Evolutionary conservation across 345 rosid species (phyloP).

Genomic region (Eucalyptus erythrocorys): DNA sequence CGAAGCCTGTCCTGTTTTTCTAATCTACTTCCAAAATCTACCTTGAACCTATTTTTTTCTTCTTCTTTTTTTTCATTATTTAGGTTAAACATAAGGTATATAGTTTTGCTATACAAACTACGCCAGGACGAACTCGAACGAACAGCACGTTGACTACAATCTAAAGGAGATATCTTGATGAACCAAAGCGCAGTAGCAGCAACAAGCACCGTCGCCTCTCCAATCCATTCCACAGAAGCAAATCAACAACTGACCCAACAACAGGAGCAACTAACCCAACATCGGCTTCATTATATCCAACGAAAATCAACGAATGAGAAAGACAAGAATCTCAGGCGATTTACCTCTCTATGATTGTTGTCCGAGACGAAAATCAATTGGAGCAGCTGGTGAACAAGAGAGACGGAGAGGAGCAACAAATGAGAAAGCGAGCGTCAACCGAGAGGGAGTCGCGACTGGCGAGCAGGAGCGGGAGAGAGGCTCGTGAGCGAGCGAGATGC

Average conservation of each 20-base stretch:
- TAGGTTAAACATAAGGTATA: not conserved
- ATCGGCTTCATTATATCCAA: not conserved
- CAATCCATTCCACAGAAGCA: not conserved
- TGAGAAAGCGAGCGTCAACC: not conserved
- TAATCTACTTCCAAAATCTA: not conserved
- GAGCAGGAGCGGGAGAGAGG: not conserved
- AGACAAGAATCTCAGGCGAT: not conserved
- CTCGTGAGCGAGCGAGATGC: not conserved
- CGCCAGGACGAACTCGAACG: not conserved
- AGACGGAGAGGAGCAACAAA: not conserved
- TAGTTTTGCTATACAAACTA: not conserved
- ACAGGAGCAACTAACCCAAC: not conserved
- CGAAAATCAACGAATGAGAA: not conserved
- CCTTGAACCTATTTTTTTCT: rapidly evolving
- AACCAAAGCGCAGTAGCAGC: not conserved
- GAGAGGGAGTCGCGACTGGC: not conserved
- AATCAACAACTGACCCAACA: not conserved
- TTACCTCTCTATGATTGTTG: not conserved
- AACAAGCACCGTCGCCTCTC: not conserved
- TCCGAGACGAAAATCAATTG: not conserved
- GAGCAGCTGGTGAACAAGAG: not conserved
- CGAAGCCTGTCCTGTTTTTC: not conserved
- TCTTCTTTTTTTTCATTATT: not conserved
- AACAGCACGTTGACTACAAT: not conserved
- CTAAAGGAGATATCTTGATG: not conserved